Percentiles rank a stretch among this genome's conserved stretches.
phyloP scores from a whole-genome alignment of 345 rosid species.

The Euphorbia pulcherrima region DNA sequence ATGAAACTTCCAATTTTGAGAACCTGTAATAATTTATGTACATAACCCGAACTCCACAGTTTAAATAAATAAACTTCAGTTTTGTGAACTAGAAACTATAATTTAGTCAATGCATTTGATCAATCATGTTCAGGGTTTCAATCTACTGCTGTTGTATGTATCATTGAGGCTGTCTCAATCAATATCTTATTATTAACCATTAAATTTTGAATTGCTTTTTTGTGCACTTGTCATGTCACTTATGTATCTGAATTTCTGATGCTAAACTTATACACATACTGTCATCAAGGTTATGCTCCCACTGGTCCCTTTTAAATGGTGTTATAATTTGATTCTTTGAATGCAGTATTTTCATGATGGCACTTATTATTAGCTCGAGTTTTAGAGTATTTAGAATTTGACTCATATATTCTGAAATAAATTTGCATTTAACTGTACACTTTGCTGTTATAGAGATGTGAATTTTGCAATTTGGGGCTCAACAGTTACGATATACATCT shows the following conservation, averaged over 20 bases:
- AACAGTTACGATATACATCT: neutral
- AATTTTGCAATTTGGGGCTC: neutral
- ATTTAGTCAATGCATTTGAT: too few relatives aligned
- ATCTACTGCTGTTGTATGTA: too few relatives aligned
- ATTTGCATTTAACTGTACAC: neutral
- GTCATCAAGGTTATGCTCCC: neutral
- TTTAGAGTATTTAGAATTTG: neutral
- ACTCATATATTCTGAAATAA: neutral
- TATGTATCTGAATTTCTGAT: neutral
- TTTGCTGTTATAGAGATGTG: neutral
- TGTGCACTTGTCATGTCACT: too few relatives aligned
- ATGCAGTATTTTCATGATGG: neutral
- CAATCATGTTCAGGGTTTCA: too few relatives aligned
- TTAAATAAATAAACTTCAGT: too few relatives aligned
- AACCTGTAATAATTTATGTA: too few relatives aligned
- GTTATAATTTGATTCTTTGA: neutral
- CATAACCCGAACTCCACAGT: too few relatives aligned
- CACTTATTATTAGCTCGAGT: neutral
- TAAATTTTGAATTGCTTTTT: neutral
- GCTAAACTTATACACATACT: neutral
- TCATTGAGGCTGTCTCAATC: neutral
- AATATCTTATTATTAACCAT: neutral
- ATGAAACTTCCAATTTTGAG: too few relatives aligned
- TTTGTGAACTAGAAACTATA: too few relatives aligned
- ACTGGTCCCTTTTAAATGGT: neutral